Percentiles rank a stretch among this genome's conserved stretches.
Evolutionary conservation across 371 early-diverging fungal species (phyloP).

Genomic region (Lichtheimia ramosa): DNA sequence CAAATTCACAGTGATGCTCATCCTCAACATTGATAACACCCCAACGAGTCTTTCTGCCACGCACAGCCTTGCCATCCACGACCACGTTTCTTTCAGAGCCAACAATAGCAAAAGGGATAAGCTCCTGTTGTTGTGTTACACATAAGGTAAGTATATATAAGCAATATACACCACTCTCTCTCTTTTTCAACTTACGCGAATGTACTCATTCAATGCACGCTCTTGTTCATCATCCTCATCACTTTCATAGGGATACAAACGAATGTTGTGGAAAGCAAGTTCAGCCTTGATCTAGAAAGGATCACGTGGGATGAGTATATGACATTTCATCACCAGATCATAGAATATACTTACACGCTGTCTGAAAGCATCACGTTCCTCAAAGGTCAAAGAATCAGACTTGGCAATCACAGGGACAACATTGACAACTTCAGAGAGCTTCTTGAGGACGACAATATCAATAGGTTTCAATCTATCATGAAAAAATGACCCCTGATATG

Average conservation of each 20-base stretch:
- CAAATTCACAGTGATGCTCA: slow-evolving; percentile 72
- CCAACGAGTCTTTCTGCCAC: slow-evolving; percentile 70
- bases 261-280: slow-evolving; percentile 87
- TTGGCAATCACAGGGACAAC: slow-evolving; percentile 85
- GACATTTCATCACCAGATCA: background rate
- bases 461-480: slow-evolving; percentile 69
- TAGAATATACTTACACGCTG: slow-evolving; percentile 43
- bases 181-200: slow-evolving; percentile 39
- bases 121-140: slow-evolving; percentile 37
- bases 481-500: too few species aligned
- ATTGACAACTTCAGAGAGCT: slow-evolving; percentile 68
- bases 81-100: slow-evolving; percentile 83
- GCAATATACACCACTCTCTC: background rate
- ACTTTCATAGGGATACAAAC: slow-evolving; percentile 80
- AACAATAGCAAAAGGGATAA: slow-evolving; percentile 84
- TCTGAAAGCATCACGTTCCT: slow-evolving; percentile 73
- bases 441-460: slow-evolving; percentile 70
- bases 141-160: background rate
- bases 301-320: background rate
- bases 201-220: slow-evolving; percentile 66
- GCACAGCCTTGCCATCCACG: slow-evolving; percentile 77
- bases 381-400: slow-evolving; percentile 75
- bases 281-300: slow-evolving; percentile 77
- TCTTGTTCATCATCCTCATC: slow-evolving; percentile 85
- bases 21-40: slow-evolving; percentile 72